Percentiles rank a stretch among this genome's conserved stretches.
These are phyloP conservation scores for Didymella arachidicola DNA, from an alignment of 2,329 filamentous ascomycete species.

Conservation along the genomic window DNA sequence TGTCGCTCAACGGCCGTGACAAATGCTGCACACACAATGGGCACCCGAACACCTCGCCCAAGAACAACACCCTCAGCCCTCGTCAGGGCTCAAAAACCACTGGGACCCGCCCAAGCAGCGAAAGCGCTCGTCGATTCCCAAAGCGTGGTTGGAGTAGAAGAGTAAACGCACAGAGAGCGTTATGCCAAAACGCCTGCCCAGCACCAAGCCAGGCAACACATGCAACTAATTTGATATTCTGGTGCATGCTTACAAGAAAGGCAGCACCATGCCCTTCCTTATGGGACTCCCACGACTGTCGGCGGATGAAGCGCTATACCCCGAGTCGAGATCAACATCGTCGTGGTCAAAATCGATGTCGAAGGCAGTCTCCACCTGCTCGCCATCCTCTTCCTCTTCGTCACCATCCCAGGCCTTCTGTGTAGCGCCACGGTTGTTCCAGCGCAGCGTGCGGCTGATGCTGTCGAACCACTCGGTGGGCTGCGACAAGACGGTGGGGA, in stretches of 20 bases:
- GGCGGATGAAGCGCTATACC: constrained; percentile 49
- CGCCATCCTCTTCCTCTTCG: constrained; percentile 57
- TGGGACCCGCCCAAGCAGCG: constrained; percentile 43
- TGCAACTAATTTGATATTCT: not conserved
- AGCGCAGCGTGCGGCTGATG: constrained; percentile 87
- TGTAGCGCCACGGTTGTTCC: constrained; percentile 91
- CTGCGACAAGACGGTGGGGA: constrained; percentile 91
- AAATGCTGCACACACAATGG: not conserved
- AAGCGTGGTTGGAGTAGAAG: constrained; percentile 19
- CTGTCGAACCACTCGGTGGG: constrained; percentile 97
- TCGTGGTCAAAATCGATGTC: constrained; percentile 88
- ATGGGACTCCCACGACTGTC: constrained; percentile 47
- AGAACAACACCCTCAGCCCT: constrained; percentile 7
- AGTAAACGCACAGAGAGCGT: constrained; percentile 6
- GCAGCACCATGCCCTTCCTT: constrained; percentile 46
- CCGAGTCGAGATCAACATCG: constrained; percentile 54
- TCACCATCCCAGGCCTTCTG: constrained; percentile 80
- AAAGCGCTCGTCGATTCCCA: constrained; percentile 27
- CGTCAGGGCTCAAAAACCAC: constrained; percentile 27
- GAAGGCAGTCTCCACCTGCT: constrained; percentile 69
- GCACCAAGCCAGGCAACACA: not conserved
- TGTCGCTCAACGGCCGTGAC: constrained; percentile 10
- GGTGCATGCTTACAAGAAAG: constrained; percentile 37
- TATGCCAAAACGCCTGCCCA: constrained; percentile 9
- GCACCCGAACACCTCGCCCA: constrained; percentile 4